Evolutionary conservation across 108 stramenopile species (phyloP).

Genomic region (Cyclostephanos invisitatus): DNA sequence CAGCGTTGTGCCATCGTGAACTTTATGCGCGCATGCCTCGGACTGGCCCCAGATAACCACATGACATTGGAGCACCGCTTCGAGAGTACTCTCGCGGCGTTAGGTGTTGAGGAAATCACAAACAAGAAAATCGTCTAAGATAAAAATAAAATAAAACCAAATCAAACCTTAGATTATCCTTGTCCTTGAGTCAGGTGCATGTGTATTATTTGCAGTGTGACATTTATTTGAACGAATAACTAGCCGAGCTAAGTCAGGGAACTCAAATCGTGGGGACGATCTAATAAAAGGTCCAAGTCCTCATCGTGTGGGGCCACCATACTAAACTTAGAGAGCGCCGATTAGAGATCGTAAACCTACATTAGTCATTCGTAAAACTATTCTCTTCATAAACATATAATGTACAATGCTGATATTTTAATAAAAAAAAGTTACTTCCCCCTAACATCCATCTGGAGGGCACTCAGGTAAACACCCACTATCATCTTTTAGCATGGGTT

Average conservation of each 20-base stretch:
- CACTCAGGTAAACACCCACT: slow-evolving; percentile 11
- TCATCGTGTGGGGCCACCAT: too few species aligned
- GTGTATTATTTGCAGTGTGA: too few species aligned
- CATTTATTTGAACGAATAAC: too few species aligned
- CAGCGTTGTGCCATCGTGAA: slow-evolving; percentile 94
- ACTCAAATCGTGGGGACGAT: too few species aligned
- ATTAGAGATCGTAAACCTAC: too few species aligned
- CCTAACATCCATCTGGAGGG: slow-evolving; percentile 21
- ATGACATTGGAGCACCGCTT: slow-evolving; percentile 95
- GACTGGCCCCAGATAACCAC: slow-evolving; percentile 92
- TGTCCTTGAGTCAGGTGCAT: too few species aligned
- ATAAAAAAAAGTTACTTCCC: background rate
- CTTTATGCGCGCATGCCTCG: slow-evolving; percentile 95
- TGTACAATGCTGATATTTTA: too few species aligned
- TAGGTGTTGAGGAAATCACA: slow-evolving; percentile 26
- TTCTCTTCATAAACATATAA: too few species aligned
- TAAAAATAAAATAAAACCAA: slow-evolving; percentile 7
- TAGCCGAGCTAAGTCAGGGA: too few species aligned
- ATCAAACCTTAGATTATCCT: background rate
- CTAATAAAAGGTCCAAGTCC: too few species aligned
- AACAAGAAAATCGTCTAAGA: slow-evolving; percentile 41
- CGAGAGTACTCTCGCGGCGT: slow-evolving; percentile 60
- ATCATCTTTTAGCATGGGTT: slow-evolving; percentile 21
- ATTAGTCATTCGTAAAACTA: too few species aligned
- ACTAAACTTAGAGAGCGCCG: too few species aligned